phyloP scores from a whole-genome alignment of 2,329 filamentous ascomycete species.

The Pestalotiopsis sp. region DNA sequence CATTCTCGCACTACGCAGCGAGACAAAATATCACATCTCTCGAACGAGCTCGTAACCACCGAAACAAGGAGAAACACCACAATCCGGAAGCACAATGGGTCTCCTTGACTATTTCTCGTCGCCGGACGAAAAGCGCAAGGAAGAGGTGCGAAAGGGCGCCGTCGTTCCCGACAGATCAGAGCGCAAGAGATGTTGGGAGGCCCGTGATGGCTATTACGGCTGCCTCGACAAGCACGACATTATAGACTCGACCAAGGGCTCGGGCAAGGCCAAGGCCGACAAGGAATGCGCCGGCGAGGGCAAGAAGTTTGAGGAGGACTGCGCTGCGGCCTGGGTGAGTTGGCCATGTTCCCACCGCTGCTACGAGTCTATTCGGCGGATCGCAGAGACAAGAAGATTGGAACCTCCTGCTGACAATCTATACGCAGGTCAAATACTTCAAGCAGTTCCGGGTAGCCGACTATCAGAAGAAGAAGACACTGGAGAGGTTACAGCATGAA shows the following conservation, averaged over 20 bases:
- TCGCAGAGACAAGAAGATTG: background rate
- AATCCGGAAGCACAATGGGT: conserved; percentile 40
- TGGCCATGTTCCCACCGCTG: background rate
- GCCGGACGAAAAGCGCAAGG: conserved; percentile 46
- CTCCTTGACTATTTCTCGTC: conserved; percentile 47
- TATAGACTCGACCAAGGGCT: conserved; percentile 67
- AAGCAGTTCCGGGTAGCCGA: conserved; percentile 96
- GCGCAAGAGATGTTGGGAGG: conserved; percentile 84
- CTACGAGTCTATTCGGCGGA: too few species aligned
- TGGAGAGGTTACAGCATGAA: conserved; percentile 74
- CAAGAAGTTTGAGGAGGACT: conserved; percentile 77
- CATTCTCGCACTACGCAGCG: background rate
- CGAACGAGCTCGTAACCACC: background rate
- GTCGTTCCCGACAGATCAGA: conserved; percentile 84
- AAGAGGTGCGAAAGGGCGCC: conserved; percentile 56
- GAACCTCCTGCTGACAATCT: background rate
- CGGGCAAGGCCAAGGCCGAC: conserved; percentile 55
- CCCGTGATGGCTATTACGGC: conserved; percentile 82
- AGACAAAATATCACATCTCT: background rate
- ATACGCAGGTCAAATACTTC: conserved; percentile 84
- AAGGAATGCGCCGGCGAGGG: conserved; percentile 62
- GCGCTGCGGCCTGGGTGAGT: conserved; percentile 87
- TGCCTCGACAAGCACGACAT: conserved; percentile 85
- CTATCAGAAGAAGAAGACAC: conserved; percentile 77
- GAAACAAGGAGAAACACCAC: background rate